Percentiles rank a stretch among this genome's conserved stretches.
These are phyloP conservation scores for Colletotrichum costaricense DNA, from an alignment of 2,329 filamentous ascomycete genomes.

Conservation along the genomic window DNA sequence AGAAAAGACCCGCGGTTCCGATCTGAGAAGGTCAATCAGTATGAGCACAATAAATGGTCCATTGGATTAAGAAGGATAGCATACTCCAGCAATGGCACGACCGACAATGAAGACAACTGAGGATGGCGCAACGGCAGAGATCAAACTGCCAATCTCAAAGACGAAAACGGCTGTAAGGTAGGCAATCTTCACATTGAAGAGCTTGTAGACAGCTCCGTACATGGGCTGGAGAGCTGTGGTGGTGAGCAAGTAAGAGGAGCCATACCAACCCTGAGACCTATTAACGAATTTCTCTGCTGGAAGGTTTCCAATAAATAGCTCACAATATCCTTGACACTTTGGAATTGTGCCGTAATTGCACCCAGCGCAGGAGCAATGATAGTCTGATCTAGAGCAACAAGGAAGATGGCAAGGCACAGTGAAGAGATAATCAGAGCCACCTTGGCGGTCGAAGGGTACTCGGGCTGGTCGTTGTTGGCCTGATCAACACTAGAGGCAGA, in stretches of 20 bases:
- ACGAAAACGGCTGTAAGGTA: conserved; percentile 56
- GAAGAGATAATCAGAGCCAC: conserved; percentile 55
- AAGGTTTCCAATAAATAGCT: too few relatives aligned
- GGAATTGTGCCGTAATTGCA: conserved; percentile 59
- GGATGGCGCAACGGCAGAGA: conserved; percentile 56
- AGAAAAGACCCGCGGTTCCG: conserved; percentile 62
- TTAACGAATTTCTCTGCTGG: too few relatives aligned
- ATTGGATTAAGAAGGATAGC: too few relatives aligned
- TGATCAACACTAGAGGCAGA: too few relatives aligned
- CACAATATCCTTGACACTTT: conserved; percentile 56
- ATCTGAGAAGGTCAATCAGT: conserved; percentile 39
- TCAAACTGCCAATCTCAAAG: conserved; percentile 55
- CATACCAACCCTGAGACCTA: conserved; percentile 57
- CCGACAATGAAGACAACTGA: conserved; percentile 64
- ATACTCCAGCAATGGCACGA: conserved; percentile 58
- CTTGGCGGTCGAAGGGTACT: conserved; percentile 36
- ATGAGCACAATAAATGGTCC: too few relatives aligned
- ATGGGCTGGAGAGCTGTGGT: conserved; percentile 61
- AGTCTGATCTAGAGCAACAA: conserved; percentile 63
- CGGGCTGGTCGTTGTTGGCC: too few relatives aligned
- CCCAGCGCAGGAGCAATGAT: conserved; percentile 64
- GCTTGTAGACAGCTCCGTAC: conserved; percentile 62
- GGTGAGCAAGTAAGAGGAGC: conserved; percentile 60
- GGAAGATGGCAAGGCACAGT: conserved; percentile 59
- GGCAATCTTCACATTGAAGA: conserved; percentile 59